A percentile compares a stretch with the other conserved stretches of the same genome.
These are phyloP conservation scores for Saccharomyces cerevisiae DNA, from an alignment of 805 yeast genomes.

Conservation along the genomic window DNA sequence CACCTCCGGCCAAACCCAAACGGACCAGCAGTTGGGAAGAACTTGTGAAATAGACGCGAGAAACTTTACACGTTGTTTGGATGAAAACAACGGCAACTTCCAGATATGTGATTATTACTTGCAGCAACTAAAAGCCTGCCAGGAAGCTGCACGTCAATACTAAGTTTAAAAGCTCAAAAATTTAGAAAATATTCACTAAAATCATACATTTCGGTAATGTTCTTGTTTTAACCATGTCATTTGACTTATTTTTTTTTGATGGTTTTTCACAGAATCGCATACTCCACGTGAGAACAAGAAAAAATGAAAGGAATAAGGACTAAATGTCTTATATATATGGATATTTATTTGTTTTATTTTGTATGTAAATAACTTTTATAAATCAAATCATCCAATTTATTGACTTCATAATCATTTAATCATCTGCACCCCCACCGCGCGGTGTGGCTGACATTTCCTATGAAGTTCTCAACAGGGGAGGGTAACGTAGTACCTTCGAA, in stretches of 20 bases:
- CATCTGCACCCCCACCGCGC: not conserved
- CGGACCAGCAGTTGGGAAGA: constrained; percentile 38
- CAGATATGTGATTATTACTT: constrained; percentile 94
- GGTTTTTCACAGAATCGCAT: not conserved
- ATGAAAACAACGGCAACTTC: constrained; percentile 90
- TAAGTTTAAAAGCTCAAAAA: constrained; percentile 31
- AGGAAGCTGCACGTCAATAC: constrained; percentile 81
- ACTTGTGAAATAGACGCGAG: constrained; percentile 91
- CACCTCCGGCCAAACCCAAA: constrained; percentile 10
- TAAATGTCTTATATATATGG: not conserved
- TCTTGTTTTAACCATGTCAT: not conserved
- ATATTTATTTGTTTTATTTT: not conserved
- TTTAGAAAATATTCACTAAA: constrained; percentile 5
- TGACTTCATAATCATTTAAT: not conserved
- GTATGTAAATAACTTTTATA: not conserved
- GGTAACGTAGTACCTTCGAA: not conserved
- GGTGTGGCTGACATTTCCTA: not conserved
- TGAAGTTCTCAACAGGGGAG: not conserved
- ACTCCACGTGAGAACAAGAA: not conserved
- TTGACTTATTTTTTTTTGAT: not conserved
- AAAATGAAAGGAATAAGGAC: not conserved
- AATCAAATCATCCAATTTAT: not conserved
- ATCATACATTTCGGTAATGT: not conserved
- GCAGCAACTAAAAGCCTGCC: constrained; percentile 96
- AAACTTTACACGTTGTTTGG: constrained; percentile 89